Conservation (phyloP, 805 yeast genomes). For the Jamesozyma gamospora region DNA sequence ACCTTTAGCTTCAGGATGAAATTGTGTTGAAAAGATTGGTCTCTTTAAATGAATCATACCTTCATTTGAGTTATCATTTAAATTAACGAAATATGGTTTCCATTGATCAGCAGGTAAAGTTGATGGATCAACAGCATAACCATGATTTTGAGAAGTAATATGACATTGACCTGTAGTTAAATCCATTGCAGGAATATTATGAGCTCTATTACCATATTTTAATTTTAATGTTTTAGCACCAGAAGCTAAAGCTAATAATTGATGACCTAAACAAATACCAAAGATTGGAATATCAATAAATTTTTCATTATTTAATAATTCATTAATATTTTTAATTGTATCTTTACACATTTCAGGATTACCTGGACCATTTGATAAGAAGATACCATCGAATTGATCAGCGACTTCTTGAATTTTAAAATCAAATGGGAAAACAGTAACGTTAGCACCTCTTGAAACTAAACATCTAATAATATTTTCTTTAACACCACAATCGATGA, state of each 20-base stretch:
- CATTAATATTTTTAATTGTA: constrained; percentile 65
- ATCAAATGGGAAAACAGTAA: constrained; percentile 94
- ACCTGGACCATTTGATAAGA: constrained; percentile 95
- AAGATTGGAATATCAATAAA: constrained; percentile 74
- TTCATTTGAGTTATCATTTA: constrained; percentile 93
- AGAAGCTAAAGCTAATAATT: constrained; percentile 84
- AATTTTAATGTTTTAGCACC: constrained; percentile 90
- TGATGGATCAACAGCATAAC: constrained; percentile 84
- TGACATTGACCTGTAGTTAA: constrained; percentile 86
- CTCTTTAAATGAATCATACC: constrained; percentile 85
- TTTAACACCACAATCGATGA: constrained; percentile 96
- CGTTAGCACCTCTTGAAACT: constrained; percentile 89
- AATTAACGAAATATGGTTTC: constrained; percentile 81
- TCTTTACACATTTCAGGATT: constrained; percentile 85
- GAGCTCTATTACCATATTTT: constrained; percentile 98
- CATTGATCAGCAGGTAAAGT: constrained; percentile 62
- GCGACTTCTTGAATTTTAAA: constrained; percentile 89
- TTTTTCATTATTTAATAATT: constrained; percentile 48
- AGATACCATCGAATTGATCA: constrained; percentile 85
- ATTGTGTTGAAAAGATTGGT: constrained; percentile 94
- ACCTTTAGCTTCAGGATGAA: constrained; percentile 99
- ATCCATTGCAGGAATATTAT: constrained; percentile 93
- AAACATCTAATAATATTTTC: constrained; percentile 92
- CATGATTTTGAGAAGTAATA: constrained; percentile 97
- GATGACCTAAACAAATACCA: constrained; percentile 98